Evolutionary conservation across 2,329 filamentous ascomycete species (phyloP), one percentile per base, ranked within the genome.

Genomic region (Cercospora citrullina): DNA sequence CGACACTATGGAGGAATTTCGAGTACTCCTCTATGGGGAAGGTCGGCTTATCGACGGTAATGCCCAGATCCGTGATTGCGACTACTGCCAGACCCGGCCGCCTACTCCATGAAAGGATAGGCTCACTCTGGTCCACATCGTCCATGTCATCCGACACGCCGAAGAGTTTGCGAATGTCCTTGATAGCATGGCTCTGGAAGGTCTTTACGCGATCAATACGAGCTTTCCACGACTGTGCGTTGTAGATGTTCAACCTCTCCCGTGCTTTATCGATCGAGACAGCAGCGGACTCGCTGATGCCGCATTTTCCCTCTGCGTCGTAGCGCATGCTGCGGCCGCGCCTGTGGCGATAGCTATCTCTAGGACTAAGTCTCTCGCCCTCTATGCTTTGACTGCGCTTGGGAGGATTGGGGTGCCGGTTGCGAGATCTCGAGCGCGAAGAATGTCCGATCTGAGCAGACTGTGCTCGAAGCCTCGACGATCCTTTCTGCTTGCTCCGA

Each of bases 181-280:
- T 90, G 78, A 94, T 91, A n/a, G 88, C 87, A 33, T 87, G 86
- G 68, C 87, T 90, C 61, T 94, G 90, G 70, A 89, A 87, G 21
- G 84, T 81, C 75, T 91, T 89, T 28, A 90, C 89, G 62, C 88
- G 86, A 75, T 97, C 93, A 69, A 99, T 97, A 16, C 94, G 90
- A 75, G 87, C 89, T 79, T 93, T 97, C 95, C 95, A 99, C 65
- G 92, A 94, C 74, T 93, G 89, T 2, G 94, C 87, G 79, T 98
- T 96, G 75, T 96, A 89, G 64, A 88, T 83, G 74, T 95, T 86
- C 12, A 99, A 84, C 73, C 87, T 90, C 62, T 89, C 84, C 75
- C 89, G 87, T 5, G 95, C 95, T 72, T 95, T 90, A 12, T 90
- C 86, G 48, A 92, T 87, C 0, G 91, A 87, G 9, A 96, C 85